Percentiles rank a stretch among this genome's conserved stretches.
Conservation (phyloP, 176 grass and related monocot genomes). For the Musa acuminata region DNA sequence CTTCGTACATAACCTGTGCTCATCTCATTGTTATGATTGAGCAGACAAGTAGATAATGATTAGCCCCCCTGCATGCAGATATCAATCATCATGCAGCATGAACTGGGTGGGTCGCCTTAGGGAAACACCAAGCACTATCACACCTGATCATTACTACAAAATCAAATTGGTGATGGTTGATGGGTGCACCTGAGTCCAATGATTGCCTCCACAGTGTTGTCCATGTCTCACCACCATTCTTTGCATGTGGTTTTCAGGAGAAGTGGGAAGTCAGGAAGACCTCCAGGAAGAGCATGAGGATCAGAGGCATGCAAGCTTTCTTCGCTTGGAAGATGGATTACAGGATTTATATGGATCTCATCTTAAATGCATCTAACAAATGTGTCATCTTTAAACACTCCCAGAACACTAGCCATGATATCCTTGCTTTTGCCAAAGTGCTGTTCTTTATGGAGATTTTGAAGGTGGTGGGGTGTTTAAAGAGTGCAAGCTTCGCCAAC, state of each 20-base stretch:
- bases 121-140: neutral
- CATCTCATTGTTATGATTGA: neutral
- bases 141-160: neutral
- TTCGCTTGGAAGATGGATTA: neutral
- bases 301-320: neutral
- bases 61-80: slow-evolving; percentile 3
- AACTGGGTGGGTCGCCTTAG: neutral
- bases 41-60: neutral
- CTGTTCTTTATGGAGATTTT: slow-evolving; percentile 12
- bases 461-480: neutral
- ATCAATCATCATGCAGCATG: slow-evolving; percentile 1
- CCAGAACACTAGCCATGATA: neutral
- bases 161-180: neutral
- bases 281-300: slow-evolving; percentile 13
- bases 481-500: neutral
- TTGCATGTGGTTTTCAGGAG: slow-evolving; percentile 6
- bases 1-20: neutral
- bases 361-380: neutral
- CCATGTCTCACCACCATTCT: neutral
- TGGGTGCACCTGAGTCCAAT: slow-evolving; percentile 10
- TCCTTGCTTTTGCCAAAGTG: slow-evolving; percentile 10
- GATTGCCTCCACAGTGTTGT: neutral
- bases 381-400: neutral
- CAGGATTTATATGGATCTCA: neutral
- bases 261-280: slow-evolving; percentile 2